phyloP scores from a whole-genome alignment of 345 rosid species.

The Syzygium oleosum region DNA sequence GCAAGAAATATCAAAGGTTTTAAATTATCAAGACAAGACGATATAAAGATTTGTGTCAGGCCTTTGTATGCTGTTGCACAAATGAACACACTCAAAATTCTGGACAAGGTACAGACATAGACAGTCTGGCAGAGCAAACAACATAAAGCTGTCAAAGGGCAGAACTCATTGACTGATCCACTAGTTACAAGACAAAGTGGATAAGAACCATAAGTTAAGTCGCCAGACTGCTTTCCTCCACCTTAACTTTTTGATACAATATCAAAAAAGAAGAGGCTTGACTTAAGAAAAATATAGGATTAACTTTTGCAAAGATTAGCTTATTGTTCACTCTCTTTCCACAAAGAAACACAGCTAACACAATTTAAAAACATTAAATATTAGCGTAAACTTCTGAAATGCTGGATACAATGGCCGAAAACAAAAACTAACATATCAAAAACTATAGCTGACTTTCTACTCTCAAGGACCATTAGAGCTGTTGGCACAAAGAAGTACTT shows the following conservation, averaged over 20 bases:
- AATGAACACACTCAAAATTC: background rate
- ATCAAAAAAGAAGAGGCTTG: background rate
- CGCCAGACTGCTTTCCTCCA: background rate
- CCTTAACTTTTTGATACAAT: background rate
- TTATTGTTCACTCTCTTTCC: background rate
- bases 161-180: background rate
- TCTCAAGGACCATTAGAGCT: background rate
- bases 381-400: background rate
- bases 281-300: background rate
- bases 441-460: background rate
- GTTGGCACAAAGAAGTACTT: background rate
- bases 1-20: background rate
- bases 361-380: background rate
- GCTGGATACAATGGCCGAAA: background rate
- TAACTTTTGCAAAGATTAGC: background rate
- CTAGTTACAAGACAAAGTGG: background rate
- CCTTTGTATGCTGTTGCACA: background rate
- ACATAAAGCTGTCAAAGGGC: background rate
- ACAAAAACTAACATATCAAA: background rate
- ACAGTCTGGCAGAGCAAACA: background rate
- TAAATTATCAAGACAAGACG: background rate
- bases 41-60: background rate
- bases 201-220: background rate
- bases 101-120: background rate
- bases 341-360: background rate